phyloP scores from a whole-genome alignment of 2,329 filamentous ascomycete species.

The Fusarium tjaetaba region DNA sequence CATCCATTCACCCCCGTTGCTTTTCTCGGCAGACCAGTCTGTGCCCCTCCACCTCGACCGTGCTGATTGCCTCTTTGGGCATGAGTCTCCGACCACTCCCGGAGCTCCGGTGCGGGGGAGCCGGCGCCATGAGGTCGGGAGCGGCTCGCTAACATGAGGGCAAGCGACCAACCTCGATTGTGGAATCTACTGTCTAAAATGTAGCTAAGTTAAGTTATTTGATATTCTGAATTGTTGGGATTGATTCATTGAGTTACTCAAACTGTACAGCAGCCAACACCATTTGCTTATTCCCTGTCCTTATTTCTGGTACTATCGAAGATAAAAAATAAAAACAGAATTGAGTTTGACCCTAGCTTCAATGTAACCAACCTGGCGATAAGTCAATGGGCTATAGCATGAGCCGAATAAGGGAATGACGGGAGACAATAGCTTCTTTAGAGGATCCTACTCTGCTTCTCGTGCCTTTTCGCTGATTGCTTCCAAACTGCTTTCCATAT shows the following conservation, averaged over 20 bases:
- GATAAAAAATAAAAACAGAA: neutral
- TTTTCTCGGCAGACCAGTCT: neutral
- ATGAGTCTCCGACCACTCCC: conserved; percentile 16
- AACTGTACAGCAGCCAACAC: neutral
- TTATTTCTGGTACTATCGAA: conserved; percentile 5
- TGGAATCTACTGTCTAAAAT: neutral
- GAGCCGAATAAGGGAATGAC: neutral
- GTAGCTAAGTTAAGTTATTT: neutral
- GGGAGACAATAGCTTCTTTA: neutral
- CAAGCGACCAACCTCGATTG: neutral
- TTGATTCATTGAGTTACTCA: neutral
- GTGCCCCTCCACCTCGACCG: conserved; percentile 4
- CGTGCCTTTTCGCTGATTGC: neutral
- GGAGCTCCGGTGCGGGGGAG: conserved; percentile 18
- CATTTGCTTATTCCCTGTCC: neutral
- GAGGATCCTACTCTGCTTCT: neutral
- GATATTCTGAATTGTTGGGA: neutral
- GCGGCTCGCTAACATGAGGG: conserved; percentile 6
- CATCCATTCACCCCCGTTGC: neutral
- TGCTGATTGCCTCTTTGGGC: conserved; percentile 25
- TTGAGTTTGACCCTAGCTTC: neutral
- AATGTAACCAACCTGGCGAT: conserved; percentile 3
- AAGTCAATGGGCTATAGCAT: neutral
- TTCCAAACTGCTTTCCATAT: neutral
- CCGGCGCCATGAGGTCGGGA: conserved; percentile 18